Evolutionary conservation across 306 rosid genomes (phyloP).

Genomic region (Cucurbita ficifolia): DNA sequence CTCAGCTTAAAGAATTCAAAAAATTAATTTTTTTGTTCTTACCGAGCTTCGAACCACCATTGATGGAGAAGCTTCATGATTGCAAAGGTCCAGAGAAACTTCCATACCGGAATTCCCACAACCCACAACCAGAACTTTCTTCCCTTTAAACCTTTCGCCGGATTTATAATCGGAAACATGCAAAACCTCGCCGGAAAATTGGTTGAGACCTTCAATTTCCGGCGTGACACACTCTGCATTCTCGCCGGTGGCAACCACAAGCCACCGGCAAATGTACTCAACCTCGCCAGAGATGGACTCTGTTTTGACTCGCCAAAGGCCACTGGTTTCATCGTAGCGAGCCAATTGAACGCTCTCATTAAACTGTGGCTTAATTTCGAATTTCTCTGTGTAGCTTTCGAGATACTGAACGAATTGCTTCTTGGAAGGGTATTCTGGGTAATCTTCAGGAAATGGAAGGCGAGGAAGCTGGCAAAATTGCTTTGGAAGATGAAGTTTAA

Average conservation of each 20-base stretch:
- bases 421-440: conserved; percentile 76
- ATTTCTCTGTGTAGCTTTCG: conserved; percentile 39
- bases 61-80: conserved; percentile 65
- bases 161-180: conserved; percentile 76
- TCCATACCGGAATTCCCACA: conserved; percentile 98
- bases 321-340: conserved; percentile 51
- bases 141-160: conserved; percentile 54
- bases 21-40: conserved; percentile 1
- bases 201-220: conserved; percentile 47
- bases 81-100: conserved; percentile 73
- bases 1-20: neutral
- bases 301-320: conserved; percentile 59
- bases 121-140: conserved; percentile 83
- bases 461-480: conserved; percentile 81
- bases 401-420: conserved; percentile 66
- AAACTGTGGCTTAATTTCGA: conserved; percentile 60
- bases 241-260: conserved; percentile 87
- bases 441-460: conserved; percentile 56
- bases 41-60: conserved; percentile 85
- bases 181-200: conserved; percentile 47
- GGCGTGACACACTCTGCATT: conserved; percentile 79
- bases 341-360: conserved; percentile 59
- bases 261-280: conserved; percentile 78
- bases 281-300: conserved; percentile 18
- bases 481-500: conserved; percentile 90